These are phyloP conservation scores for Dictyostelium brefeldianum DNA, from an alignment of 78 protist species.

Conservation along the genomic window DNA sequence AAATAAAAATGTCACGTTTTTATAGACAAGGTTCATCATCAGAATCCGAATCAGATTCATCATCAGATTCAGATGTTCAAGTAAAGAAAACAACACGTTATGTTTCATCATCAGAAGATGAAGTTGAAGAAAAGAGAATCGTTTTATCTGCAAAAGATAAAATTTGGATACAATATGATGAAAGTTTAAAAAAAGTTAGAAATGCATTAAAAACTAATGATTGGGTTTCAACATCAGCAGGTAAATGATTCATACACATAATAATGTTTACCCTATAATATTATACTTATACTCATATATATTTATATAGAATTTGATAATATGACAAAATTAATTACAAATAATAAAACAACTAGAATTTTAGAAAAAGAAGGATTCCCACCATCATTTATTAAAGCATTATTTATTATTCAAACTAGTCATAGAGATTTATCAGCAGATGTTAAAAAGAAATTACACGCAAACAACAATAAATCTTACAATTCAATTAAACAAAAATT, in stretches of 20 bases:
- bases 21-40: constrained; percentile 58
- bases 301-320: constrained; percentile 62
- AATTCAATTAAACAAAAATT: constrained; percentile 79
- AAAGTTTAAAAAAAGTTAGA: constrained; percentile 38
- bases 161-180: constrained; percentile 64
- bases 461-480: constrained; percentile 55
- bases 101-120: constrained; percentile 75
- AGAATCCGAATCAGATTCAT: constrained; percentile 31
- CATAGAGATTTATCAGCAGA: constrained; percentile 28
- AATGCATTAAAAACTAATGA: constrained; percentile 69
- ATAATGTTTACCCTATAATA: background rate
- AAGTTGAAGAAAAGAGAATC: constrained; percentile 77
- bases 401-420: constrained; percentile 27
- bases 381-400: constrained; percentile 65
- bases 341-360: constrained; percentile 1
- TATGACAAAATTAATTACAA: constrained; percentile 43
- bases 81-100: constrained; percentile 18
- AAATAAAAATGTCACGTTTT: constrained; percentile 64
- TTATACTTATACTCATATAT: background rate
- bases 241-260: background rate
- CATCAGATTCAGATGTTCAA: constrained; percentile 64
- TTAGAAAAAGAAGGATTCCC: constrained; percentile 71
- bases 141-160: constrained; percentile 65
- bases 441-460: constrained; percentile 70
- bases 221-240: constrained; percentile 46